Evolutionary conservation across 495 filamentous ascomycete species (phyloP), one percentile per base, ranked within the genome.

Genomic region (Aspergillus diversus): DNA sequence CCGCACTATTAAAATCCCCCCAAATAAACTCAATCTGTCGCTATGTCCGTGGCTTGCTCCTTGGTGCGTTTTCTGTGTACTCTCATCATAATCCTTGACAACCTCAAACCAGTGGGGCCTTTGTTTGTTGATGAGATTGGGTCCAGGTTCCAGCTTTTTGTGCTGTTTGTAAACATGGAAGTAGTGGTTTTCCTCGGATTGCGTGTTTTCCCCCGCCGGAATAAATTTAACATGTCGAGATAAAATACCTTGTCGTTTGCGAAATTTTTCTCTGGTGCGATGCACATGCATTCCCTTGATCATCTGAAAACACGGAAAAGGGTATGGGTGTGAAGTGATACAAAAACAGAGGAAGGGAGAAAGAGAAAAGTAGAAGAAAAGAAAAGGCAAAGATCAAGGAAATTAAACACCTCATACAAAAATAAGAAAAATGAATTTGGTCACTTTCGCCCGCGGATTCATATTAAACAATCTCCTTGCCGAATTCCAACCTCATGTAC

Each of bases 381-480:
- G 42, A 51, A 56, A 57, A 49, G 43, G 32, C 32, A 50, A 52
- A 60, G 34, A 47, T 27, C 12, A 55, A 17, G 33, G 52, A 57
- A 47, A 63, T 17, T 49, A 50, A 33, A 33, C 56, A 55, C 33
- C 7, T 34, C 46, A 56, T 50, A 62, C n/a, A 62, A 43, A 27
- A 15, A 43, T 13, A 43, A 43, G n/a, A 43, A 43, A 43, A 62
- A 56, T 62, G 54, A 51, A 63, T 52, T 63, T 42, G 37, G 21
- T 61, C 47, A 55, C 35, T 61, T 57, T 58, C 60, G 60, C 60
- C 55, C 52, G 58, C 58, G 49, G 60, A 56, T 56, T 55, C 59
- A 63, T 63, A 63, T 63, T 63, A 63, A 63, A 63, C 53, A 63
- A 43, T 57, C 43, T 47, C 51, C 59, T 33, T 63, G 50, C 43